Evolutionary conservation across 2,329 filamentous ascomycete species (phyloP).

Genomic region (Penicillium sp.): DNA sequence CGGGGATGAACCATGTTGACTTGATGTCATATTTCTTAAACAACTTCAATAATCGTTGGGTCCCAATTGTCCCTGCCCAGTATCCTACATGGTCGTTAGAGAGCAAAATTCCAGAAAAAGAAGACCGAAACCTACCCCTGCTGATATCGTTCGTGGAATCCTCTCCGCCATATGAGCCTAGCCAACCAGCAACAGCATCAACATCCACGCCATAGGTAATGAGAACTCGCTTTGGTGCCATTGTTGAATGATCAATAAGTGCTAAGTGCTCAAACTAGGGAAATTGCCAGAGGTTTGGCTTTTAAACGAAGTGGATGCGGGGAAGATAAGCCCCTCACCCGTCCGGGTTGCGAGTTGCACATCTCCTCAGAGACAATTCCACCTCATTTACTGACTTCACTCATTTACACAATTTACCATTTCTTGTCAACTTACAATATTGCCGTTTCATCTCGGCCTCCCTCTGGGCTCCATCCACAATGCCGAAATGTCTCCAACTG

Average conservation of each 20-base stretch:
- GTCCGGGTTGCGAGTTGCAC: neutral
- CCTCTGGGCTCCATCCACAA: neutral
- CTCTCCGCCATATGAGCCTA: slow-evolving; percentile 34
- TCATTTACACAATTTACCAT: neutral
- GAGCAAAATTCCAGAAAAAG: neutral
- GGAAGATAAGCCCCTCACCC: slow-evolving; percentile 8
- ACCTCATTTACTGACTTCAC: neutral
- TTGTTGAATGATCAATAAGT: slow-evolving; percentile 1
- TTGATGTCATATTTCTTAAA: slow-evolving; percentile 71
- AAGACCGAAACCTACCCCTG: slow-evolving; percentile 19
- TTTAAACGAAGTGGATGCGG: slow-evolving; percentile 13
- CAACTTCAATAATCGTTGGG: slow-evolving; percentile 64
- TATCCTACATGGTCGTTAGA: slow-evolving; percentile 43
- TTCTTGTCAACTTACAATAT: neutral
- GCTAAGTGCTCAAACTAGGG: neutral
- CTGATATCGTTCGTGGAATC: slow-evolving; percentile 34
- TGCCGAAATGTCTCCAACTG: neutral
- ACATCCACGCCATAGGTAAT: slow-evolving; percentile 34
- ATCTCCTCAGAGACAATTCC: neutral
- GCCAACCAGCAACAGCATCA: slow-evolving; percentile 34
- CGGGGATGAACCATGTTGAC: slow-evolving; percentile 64
- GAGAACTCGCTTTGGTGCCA: slow-evolving; percentile 28
- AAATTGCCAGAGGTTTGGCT: neutral
- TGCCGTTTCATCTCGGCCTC: neutral
- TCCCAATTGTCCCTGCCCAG: slow-evolving; percentile 67